phyloP scores from a whole-genome alignment of 345 rosid genomes.

The Combretum micranthum region DNA sequence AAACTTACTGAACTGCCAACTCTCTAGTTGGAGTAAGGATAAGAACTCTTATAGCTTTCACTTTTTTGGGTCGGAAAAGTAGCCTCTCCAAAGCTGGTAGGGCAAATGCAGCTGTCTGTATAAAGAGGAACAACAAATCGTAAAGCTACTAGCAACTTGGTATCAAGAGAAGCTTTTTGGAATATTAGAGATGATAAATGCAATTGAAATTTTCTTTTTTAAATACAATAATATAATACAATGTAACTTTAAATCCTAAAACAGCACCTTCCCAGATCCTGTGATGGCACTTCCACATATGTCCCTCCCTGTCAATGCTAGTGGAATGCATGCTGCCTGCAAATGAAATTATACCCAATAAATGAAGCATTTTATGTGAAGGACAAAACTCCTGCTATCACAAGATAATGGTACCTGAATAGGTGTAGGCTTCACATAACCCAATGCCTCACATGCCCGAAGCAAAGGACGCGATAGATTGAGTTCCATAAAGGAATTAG shows the following conservation, averaged over 20 bases:
- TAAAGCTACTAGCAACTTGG: neutral
- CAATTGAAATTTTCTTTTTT: too few species aligned
- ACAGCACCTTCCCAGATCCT: slow-evolving; percentile 89
- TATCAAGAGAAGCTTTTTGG: too few species aligned
- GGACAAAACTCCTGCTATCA: neutral
- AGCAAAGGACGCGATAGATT: slow-evolving; percentile 88
- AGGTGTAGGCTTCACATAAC: slow-evolving; percentile 86
- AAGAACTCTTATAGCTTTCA: slow-evolving; percentile 76
- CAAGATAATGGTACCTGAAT: slow-evolving; percentile 53
- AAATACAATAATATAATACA: neutral
- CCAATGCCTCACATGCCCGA: slow-evolving; percentile 86
- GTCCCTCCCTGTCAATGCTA: slow-evolving; percentile 86
- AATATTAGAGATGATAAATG: too few species aligned
- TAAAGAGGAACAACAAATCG: neutral
- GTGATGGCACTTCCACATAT: slow-evolving; percentile 97
- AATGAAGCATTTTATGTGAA: neutral
- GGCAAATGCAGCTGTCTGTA: slow-evolving; percentile 90
- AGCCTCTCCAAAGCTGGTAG: slow-evolving; percentile 91
- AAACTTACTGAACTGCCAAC: slow-evolving; percentile 86
- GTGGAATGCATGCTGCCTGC: slow-evolving; percentile 90
- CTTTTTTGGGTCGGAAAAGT: slow-evolving; percentile 77
- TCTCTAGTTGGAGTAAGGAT: slow-evolving; percentile 94
- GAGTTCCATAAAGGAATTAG: slow-evolving; percentile 81
- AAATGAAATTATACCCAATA: slow-evolving; percentile 4
- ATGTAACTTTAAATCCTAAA: neutral